Evolutionary conservation across 2,329 filamentous ascomycete species (phyloP).

Genomic region (Penicillium palitans): DNA sequence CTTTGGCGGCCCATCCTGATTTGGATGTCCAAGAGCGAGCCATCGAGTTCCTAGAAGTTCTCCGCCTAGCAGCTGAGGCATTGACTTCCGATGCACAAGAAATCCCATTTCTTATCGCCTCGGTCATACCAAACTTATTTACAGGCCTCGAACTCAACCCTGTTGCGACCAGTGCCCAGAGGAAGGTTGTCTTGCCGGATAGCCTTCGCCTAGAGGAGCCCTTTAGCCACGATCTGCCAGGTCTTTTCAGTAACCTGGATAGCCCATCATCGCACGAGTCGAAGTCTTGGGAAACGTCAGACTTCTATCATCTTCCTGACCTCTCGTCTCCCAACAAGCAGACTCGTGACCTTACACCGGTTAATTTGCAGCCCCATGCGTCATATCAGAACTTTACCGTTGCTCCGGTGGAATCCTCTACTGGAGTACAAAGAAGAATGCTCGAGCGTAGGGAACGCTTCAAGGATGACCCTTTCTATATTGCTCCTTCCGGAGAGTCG

Average conservation of each 20-base stretch:
- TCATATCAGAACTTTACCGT: constrained; percentile 40
- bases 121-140: constrained; percentile 87
- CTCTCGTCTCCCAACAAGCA: constrained; percentile 19
- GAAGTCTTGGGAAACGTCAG: constrained; percentile 14
- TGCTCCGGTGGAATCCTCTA: constrained; percentile 63
- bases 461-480: constrained; percentile 95
- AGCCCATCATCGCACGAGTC: constrained; percentile 37
- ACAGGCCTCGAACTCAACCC: constrained; percentile 86
- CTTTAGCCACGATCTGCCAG: constrained; percentile 73
- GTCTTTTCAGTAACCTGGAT: constrained; percentile 62
- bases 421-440: constrained; percentile 71
- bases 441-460: constrained; percentile 79
- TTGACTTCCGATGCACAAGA: constrained; percentile 50
- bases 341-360: constrained; percentile 19
- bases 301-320: constrained; percentile 44
- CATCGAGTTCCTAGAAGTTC: constrained; percentile 86
- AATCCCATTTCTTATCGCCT: constrained; percentile 79
- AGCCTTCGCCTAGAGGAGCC: constrained; percentile 76
- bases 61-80: constrained; percentile 84
- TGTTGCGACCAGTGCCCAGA: constrained; percentile 77
- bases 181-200: constrained; percentile 77
- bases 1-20: constrained; percentile 75
- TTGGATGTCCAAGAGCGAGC: constrained; percentile 94
- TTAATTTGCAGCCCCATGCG: constrained; percentile 26
- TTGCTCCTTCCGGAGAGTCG: constrained; percentile 56